Base-by-base conservation (phyloP, 768 basidiomycete species). In the Boletus reticuloceps region DNA sequence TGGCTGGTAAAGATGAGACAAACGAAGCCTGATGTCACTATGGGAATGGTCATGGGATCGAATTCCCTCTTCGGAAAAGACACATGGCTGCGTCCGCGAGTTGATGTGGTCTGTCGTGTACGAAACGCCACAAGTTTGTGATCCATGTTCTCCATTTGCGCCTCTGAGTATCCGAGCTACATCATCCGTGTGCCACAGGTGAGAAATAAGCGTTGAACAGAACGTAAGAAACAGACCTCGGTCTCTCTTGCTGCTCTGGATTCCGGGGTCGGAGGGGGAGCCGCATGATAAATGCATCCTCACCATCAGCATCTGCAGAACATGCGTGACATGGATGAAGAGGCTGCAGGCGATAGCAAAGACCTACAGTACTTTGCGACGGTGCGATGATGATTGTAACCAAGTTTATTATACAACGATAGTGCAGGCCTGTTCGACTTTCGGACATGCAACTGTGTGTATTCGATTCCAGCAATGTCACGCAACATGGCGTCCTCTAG, bases 371-470 rank as follows among this genome's bases (percentile, higher is more conserved):
- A 72, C 39, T 56, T 61, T 2, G 17, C 17, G 1, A 59, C 70
- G 13, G 58, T 32, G 7, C 43, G 44, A 40, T 61, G 45, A 16
- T 41, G n/a, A 12, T 20, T 4, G 50, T 69, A 70, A 29, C 69
- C 69, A 11, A 70, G 64, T 16, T 60, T 65, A 3, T 56, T 38
- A 25, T 70, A 70, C 6, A 72, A 38, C 9, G 57, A 51, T 32
- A 37, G 44, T 14, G 69, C 69, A 11, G 61, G 56, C 27, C 41
- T 64, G 43, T 70, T 70, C 29, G 69, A 69, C 31, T 38, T 67
- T 40, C 69, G 64, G 36, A 70, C 70, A 3, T 72, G 62, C 34
- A 70, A 32, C 34, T 72, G 62, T 42, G 72, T 59, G 41, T 56
- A 57, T 32, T 58, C 47, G 38, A 72, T 42, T 10, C 37, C 20